phyloP scores from a whole-genome alignment of 805 yeast genomes.

The Kodamaea jinghongensis region DNA sequence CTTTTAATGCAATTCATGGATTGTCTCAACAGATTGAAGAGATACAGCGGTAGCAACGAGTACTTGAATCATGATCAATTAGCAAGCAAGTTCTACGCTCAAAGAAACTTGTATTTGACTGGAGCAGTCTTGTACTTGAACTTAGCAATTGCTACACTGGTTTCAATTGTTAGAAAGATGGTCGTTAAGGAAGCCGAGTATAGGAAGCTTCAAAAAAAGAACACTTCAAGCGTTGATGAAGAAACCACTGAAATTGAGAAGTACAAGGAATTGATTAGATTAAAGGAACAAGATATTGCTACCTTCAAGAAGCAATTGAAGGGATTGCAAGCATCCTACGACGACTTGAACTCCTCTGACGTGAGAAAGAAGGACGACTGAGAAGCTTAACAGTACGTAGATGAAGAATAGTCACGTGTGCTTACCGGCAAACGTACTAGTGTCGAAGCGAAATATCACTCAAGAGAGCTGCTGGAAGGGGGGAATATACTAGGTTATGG shows the following conservation, averaged over 20 bases:
- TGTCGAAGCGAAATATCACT: background rate
- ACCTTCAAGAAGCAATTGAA: conserved; percentile 50
- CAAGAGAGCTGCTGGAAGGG: too few species aligned
- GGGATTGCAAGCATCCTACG: conserved; percentile 50
- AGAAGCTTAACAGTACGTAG: too few species aligned
- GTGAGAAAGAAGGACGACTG: conserved; percentile 7
- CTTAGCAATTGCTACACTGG: conserved; percentile 53
- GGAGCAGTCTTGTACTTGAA: conserved; percentile 60
- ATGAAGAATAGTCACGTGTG: too few species aligned
- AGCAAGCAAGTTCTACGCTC: conserved; percentile 61
- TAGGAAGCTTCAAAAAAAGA: conserved; percentile 19
- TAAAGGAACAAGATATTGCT: conserved; percentile 43
- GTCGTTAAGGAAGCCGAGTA: conserved; percentile 41
- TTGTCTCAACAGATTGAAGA: conserved; percentile 45
- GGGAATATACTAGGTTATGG: too few species aligned
- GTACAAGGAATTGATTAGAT: conserved; percentile 34
- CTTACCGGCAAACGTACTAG: too few species aligned
- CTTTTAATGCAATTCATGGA: conserved; percentile 53
- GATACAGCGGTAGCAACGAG: conserved; percentile 15
- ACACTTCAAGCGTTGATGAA: conserved; percentile 8
- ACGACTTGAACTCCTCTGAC: conserved; percentile 29
- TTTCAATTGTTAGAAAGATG: conserved; percentile 51
- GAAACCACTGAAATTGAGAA: conserved; percentile 22
- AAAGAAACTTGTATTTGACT: conserved; percentile 59
- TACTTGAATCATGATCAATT: conserved; percentile 46